phyloP scores from a whole-genome alignment of 176 grass and related monocot species.

The Ensete glaucum region DNA sequence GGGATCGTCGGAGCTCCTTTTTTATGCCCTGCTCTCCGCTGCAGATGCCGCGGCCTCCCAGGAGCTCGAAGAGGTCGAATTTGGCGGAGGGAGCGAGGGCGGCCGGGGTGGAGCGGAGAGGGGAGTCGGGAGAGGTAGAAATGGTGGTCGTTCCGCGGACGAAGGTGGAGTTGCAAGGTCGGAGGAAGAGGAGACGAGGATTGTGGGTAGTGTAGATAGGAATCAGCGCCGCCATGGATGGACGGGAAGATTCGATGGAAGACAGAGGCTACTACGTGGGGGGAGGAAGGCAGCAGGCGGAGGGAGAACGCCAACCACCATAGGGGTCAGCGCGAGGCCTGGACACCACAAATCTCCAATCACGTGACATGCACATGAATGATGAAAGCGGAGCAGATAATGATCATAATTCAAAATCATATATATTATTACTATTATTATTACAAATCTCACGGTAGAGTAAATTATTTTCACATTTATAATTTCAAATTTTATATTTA shows the following conservation, averaged over 20 bases:
- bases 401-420: too few relatives aligned
- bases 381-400: too few relatives aligned
- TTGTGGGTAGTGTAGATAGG: slow-evolving; percentile 13
- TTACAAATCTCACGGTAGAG: too few relatives aligned
- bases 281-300: too few relatives aligned
- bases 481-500: too few relatives aligned
- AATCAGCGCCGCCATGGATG: slow-evolving; percentile 1
- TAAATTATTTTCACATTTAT: too few relatives aligned
- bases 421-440: too few relatives aligned
- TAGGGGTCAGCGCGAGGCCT: background rate
- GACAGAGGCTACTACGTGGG: background rate
- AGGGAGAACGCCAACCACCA: too few relatives aligned
- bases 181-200: slow-evolving; percentile 25
- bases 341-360: background rate
- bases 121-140: background rate
- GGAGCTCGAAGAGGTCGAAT: slow-evolving; percentile 29
- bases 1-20: slow-evolving; percentile 33
- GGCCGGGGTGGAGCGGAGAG: slow-evolving; percentile 11
- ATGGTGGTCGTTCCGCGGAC: background rate
- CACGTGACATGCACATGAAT: background rate
- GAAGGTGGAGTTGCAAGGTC: slow-evolving; percentile 18
- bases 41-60: slow-evolving; percentile 57
- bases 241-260: background rate
- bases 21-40: slow-evolving; percentile 51
- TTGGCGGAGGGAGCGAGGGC: slow-evolving; percentile 27